Evolutionary conservation across 2,329 filamentous ascomycete genomes (phyloP).

Genomic region (Alternaria dauci): DNA sequence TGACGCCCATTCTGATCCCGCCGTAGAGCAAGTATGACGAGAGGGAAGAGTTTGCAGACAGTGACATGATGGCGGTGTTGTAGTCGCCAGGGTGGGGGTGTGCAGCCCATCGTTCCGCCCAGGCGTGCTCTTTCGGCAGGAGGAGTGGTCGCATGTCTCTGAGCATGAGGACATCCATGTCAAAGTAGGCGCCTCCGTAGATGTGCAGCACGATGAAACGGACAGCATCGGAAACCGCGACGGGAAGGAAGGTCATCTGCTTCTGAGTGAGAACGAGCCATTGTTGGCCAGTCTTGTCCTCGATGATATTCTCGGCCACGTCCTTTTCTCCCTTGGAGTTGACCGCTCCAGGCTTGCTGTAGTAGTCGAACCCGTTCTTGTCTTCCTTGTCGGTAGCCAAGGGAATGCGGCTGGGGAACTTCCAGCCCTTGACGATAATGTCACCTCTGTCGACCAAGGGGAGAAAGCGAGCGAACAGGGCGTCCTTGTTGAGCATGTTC

Average conservation of each 20-base stretch:
- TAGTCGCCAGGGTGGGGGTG: conserved; percentile 64
- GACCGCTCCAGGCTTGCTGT: conserved; percentile 57
- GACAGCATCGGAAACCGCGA: conserved; percentile 65
- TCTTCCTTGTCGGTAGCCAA: conserved; percentile 59
- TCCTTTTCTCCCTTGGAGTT: conserved; percentile 53
- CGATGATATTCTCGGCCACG: conserved; percentile 62
- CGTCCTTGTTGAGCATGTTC: conserved; percentile 61
- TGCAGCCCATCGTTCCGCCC: conserved; percentile 65
- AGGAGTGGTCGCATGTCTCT: conserved; percentile 64
- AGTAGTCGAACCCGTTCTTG: conserved; percentile 60
- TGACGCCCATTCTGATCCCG: conserved; percentile 65
- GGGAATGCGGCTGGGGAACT: conserved; percentile 62
- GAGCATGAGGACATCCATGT: conserved; percentile 65
- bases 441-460: conserved; percentile 64
- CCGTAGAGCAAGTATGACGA: conserved; percentile 64
- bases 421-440: conserved; percentile 62
- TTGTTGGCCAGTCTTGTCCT: conserved; percentile 60
- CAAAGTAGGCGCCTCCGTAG: conserved; percentile 63
- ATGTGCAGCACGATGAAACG: conserved; percentile 64
- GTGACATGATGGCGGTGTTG: conserved; percentile 66
- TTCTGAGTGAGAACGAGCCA: conserved; percentile 63
- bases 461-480: conserved; percentile 62
- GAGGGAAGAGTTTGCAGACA: conserved; percentile 64
- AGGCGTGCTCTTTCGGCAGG: conserved; percentile 60
- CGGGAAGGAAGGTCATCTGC: conserved; percentile 66